Base-by-base conservation (phyloP, 495 filamentous ascomycete genomes). In the Penicillium waksmanii region DNA sequence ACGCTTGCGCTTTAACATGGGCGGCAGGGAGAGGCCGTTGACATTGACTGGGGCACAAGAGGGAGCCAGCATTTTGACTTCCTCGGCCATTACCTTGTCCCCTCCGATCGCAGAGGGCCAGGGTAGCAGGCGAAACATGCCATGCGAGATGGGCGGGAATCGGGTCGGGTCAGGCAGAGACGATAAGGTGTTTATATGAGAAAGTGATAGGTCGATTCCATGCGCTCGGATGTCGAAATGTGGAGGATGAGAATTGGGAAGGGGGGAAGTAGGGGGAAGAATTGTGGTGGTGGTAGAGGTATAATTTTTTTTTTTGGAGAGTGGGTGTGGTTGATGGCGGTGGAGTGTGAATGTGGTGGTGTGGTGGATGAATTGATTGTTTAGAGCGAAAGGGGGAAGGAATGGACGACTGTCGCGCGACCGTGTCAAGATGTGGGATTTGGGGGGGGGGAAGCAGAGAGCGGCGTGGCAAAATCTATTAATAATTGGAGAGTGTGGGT, bases 91-190 rank as follows among this genome's bases (percentile, higher is more conserved):
- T 60, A 79, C 72, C 67, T 82, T 83, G 63, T 85, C 80, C 64
- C 76, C 80, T 76, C 80, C 77, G 63, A 82, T 78, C 67, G 80
- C 72, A 63, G 81, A 77, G 65, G 78, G 77, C 83, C 82, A 85
- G 62, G 83, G 76, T 35, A 82, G 69, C 60, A 82, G 70, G 52
- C 80, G 75, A 73, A 83, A 85, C 84, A 87, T 85, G 81, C 81
- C 80, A 83, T 81, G 77, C 71, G 77, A 81, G 56, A 43, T 62
- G 62, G 38, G 43, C 57, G 42, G 51, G 63, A 61, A 55, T 34
- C 55, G 50, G 61, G 55, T 38, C 51, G 40, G 56, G 46, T 52
- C 50, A 34, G 61, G 51, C 44, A 48, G 44, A 48, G 44, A 48
- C 23, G 44, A 27, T 23, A 12, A 13, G 44, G 44, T 17, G 15